Evolutionary conservation across 805 yeast species (phyloP).

Genomic region (Schwanniomyces polymorphus): DNA sequence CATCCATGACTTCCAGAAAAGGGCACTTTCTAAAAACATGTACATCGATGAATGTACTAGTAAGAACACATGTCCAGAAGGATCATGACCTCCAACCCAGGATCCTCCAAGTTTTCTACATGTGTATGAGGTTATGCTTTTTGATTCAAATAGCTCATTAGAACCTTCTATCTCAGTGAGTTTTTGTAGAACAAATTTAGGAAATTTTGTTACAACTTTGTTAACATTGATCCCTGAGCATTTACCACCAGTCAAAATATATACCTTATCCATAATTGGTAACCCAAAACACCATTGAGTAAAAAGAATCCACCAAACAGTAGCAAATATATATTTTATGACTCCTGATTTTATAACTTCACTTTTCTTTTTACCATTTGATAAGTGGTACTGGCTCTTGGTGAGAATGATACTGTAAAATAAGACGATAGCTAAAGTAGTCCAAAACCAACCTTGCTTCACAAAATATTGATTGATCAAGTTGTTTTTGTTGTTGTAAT

Average conservation of each 20-base stretch:
- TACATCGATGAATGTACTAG: slow-evolving; percentile 66
- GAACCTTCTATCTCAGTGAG: not conserved
- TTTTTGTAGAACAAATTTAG: not conserved
- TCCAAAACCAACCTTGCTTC: slow-evolving; percentile 94
- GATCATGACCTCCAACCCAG: slow-evolving; percentile 93
- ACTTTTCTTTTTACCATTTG: slow-evolving; percentile 2
- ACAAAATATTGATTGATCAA: slow-evolving; percentile 73
- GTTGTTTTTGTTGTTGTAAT: slow-evolving; percentile 64
- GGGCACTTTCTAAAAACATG: slow-evolving; percentile 62
- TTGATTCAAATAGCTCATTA: slow-evolving; percentile 11
- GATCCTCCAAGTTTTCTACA: slow-evolving; percentile 50
- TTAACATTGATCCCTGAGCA: slow-evolving; percentile 44
- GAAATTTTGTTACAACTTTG: not conserved
- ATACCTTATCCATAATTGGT: slow-evolving; percentile 88
- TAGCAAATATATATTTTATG: slow-evolving; percentile 51
- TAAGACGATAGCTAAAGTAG: slow-evolving; percentile 34
- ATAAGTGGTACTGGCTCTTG: slow-evolving; percentile 7
- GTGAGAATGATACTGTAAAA: slow-evolving; percentile 22
- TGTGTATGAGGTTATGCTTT: slow-evolving; percentile 26
- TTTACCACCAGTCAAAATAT: slow-evolving; percentile 77
- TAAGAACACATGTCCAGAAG: slow-evolving; percentile 90
- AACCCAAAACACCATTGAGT: slow-evolving; percentile 86
- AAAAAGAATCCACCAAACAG: slow-evolving; percentile 81
- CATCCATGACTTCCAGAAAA: slow-evolving; percentile 30
- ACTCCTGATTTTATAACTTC: slow-evolving; percentile 17